Evolutionary conservation across 2,329 filamentous ascomycete species (phyloP), one percentile per base, ranked within the genome.

Genomic region (Purpureocillium lavendulum): DNA sequence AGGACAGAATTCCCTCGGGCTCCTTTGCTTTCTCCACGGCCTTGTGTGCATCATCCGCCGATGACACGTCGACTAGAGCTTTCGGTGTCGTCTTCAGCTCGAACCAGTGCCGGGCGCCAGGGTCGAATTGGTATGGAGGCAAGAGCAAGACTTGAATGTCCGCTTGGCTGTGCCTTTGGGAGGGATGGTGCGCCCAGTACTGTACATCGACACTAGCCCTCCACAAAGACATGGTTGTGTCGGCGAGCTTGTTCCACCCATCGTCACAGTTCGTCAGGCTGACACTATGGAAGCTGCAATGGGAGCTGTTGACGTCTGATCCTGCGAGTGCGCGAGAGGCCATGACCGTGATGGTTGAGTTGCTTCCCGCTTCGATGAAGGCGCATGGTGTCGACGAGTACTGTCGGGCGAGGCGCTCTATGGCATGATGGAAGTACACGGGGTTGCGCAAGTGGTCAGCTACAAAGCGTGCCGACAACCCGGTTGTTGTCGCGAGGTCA

Each of bases 101-200:
- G 11, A 67, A 35, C 65, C 65, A 68, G 36, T 68, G 65, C 0
- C 49, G 38, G 0, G 49, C 35, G 33, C 60, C 58, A 7, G 33
- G 33, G 12, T 67, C 63, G 41, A 70, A 69, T 33, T 68, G 65
- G 40, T 68, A 67, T 0, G 64, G 60, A 0, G 65, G 66, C 1
- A 70, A 49, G 0, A 57, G 26, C 4, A 64, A 16, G 0, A 37
- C 43, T 0, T n/a, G 17, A 11, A 34, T 34, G 17, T 24, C 16
- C 12, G 35, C 29, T 18, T 55, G 47, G 0, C 48, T 36, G 2
- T 13, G 1, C 0, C 42, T 55, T 38, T 69, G 61, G 0, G 5
- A 12, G 3, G 21, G 14, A 13, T 43, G 58, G 32, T 64, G 59
- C 1, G 52, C 36, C 69, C 69, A 72, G 48, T 59, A 66, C 0